Base-by-base conservation (phyloP, 192 early-diverging fungal genomes). In the Dissophora ornata region DNA sequence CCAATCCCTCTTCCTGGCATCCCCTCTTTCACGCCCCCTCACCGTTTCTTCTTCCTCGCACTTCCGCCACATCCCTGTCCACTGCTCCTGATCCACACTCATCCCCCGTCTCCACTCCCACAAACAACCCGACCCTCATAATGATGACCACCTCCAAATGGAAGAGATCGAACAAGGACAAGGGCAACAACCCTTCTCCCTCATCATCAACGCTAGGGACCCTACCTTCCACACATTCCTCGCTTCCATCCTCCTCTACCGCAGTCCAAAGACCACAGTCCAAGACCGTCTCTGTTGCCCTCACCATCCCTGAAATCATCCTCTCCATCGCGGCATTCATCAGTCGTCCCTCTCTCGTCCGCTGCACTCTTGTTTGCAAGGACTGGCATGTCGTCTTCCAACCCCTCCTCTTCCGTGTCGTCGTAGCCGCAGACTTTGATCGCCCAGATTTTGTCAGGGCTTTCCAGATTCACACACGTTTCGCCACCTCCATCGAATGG, bases 361-460 rank as follows among this genome's bases (percentile, higher is more conserved):
- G 22, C 25, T 77, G 73, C 21, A 26, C 58, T 12, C 34, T 34
- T 12, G 73, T 77, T 9, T 67, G 65, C 25, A 55, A 56, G 29
- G 52, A 67, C n/a, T 77, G 73, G 73, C 13, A 57, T 38, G 18
- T n/a, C 24, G 56, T 67, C 45, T 67, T 77, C 24, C 64, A 77
- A 6, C 73, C 73, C 6, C 49, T 77, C 7, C 58, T 77, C 33
- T 77, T 67, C 40, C 63, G 59, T 2, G 36, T 50, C 30, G 40
- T 77, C 38, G 10, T 51, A 1, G 12, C 64, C 11, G 12, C 63
- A 1, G 64, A 77, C 18, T 77, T 77, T 61, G 64, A 77, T 45
- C 57, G 47, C 1, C 57, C 59, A 0, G 52, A 57, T 3, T 77
- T 77, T 26, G 33, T 62, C 15, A 22, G 18, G 1, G 59, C 65